Conservation (phyloP, 768 basidiomycete species). For the Phaffia australis region DNA sequence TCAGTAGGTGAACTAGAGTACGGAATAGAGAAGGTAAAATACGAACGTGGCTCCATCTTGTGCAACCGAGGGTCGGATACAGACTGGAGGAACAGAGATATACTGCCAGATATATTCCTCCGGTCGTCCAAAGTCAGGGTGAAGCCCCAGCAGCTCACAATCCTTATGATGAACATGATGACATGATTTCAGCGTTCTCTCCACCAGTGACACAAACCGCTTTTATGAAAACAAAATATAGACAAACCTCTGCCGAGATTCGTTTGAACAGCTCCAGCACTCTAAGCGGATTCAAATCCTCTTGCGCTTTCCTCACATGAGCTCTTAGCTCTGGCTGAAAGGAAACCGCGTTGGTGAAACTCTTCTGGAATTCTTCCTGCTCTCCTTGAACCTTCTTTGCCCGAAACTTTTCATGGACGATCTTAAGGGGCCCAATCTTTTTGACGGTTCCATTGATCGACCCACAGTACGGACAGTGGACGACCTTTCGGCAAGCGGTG, state of each 20-base stretch:
- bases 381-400: slow-evolving; percentile 77
- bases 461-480: slow-evolving; percentile 86
- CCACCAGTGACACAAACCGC: no score
- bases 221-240: slow-evolving; percentile 1
- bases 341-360: slow-evolving; percentile 68
- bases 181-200: no score
- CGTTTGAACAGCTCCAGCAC: slow-evolving; percentile 82
- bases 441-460: slow-evolving; percentile 92
- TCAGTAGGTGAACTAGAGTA: slow-evolving; percentile 1
- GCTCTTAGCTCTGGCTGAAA: slow-evolving; percentile 75
- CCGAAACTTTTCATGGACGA: slow-evolving; percentile 94
- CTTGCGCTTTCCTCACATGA: slow-evolving; percentile 77
- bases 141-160: slow-evolving; percentile 83
- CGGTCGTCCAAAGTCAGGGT: slow-evolving; percentile 77
- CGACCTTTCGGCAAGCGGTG: slow-evolving; percentile 71
- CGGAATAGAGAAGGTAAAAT: not conserved
- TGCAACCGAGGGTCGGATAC: slow-evolving; percentile 90
- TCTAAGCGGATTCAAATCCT: slow-evolving; percentile 89
- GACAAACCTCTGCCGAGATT: slow-evolving; percentile 73
- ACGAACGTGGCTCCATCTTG: slow-evolving; percentile 73
- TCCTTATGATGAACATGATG: slow-evolving; percentile 47
- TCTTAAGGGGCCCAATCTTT: slow-evolving; percentile 86
- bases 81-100: slow-evolving; percentile 92
- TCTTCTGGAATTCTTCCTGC: slow-evolving; percentile 74
- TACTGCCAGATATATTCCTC: slow-evolving; percentile 99